A percentile compares a stretch with the other conserved stretches of the same genome.
These are phyloP conservation scores for Phoma sp. DNA, from an alignment of 2,329 filamentous ascomycete species.

Conservation along the genomic window DNA sequence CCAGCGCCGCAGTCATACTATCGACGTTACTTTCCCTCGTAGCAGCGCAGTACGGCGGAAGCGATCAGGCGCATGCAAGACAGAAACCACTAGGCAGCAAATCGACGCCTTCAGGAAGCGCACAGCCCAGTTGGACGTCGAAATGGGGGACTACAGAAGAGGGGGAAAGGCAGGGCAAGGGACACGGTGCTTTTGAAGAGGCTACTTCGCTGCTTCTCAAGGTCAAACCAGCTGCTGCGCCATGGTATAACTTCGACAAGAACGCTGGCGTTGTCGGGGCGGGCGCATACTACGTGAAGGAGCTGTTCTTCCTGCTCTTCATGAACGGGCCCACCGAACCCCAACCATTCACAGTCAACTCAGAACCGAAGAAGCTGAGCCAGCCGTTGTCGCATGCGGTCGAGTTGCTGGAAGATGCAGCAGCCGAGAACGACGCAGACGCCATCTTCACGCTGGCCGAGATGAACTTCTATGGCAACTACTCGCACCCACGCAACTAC, in stretches of 20 bases:
- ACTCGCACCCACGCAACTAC: constrained; percentile 83
- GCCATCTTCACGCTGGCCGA: constrained; percentile 89
- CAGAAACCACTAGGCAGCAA: constrained; percentile 34
- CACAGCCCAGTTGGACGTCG: constrained; percentile 28
- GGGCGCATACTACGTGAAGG: constrained; percentile 65
- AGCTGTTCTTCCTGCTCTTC: constrained; percentile 68
- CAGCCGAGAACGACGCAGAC: constrained; percentile 69
- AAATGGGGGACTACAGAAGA: constrained; percentile 26
- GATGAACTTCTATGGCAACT: constrained; percentile 97
- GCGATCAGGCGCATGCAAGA: constrained; percentile 27
- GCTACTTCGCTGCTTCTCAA: constrained; percentile 50
- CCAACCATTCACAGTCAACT: constrained; percentile 48
- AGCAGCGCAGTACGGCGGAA: constrained; percentile 32
- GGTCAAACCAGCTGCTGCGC: constrained; percentile 49
- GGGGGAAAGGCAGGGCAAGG: constrained; percentile 24
- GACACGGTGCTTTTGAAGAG: constrained; percentile 43
- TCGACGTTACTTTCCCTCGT: constrained; percentile 36
- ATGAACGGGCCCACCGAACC: constrained; percentile 64
- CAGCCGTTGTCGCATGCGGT: constrained; percentile 64
- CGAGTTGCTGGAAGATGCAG: constrained; percentile 63
- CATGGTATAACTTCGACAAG: constrained; percentile 53
- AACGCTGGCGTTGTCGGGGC: constrained; percentile 64
- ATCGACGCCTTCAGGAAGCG: constrained; percentile 21
- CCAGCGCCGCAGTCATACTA: constrained; percentile 36
- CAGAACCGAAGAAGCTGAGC: constrained; percentile 53